Conservation (phyloP, 139 green algal genomes). For the Chlamydomonas sphaeroides region DNA sequence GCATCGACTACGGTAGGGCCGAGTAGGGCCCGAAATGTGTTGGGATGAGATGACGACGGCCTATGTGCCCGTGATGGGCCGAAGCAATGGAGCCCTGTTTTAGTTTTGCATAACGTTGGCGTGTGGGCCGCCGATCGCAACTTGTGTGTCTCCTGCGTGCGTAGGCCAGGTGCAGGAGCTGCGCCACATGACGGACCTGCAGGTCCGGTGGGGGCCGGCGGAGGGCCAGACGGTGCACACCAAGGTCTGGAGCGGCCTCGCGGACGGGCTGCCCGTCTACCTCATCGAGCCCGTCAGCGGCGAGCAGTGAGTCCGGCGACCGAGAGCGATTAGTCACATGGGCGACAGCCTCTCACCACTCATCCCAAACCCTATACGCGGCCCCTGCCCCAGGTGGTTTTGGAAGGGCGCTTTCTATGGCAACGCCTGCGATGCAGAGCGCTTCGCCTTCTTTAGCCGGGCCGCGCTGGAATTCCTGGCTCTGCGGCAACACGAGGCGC, state of each 20-base stretch:
- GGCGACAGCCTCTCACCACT: no score
- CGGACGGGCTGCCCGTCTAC: slow-evolving; percentile 60
- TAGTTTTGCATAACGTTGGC: no score
- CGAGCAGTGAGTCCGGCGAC: no score
- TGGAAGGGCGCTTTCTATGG: slow-evolving; percentile 51
- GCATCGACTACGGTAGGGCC: slow-evolving; percentile 84
- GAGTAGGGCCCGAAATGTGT: no score
- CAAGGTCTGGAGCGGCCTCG: slow-evolving; percentile 56
- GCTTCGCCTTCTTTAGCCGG: slow-evolving; percentile 63
- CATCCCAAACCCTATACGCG: no score
- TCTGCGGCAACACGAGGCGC: slow-evolving; percentile 46
- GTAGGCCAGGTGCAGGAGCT: slow-evolving; percentile 42
- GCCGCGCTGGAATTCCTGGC: slow-evolving; percentile 85
- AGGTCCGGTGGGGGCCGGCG: slow-evolving; percentile 40
- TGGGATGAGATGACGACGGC: no score
- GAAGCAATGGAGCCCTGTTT: no score
- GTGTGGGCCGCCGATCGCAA: no score
- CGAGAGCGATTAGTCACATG: no score
- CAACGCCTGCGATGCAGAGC: slow-evolving; percentile 53
- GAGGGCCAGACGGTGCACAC: slow-evolving; percentile 41
- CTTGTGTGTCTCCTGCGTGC: no score
- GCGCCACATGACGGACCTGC: slow-evolving; percentile 24
- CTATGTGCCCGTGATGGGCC: no score
- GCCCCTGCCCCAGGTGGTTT: slow-evolving; percentile 22
- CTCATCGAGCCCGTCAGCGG: slow-evolving; percentile 48